Evolutionary conservation across 768 basidiomycete species (phyloP).

Genomic region (Thelephora aurantiotincta): DNA sequence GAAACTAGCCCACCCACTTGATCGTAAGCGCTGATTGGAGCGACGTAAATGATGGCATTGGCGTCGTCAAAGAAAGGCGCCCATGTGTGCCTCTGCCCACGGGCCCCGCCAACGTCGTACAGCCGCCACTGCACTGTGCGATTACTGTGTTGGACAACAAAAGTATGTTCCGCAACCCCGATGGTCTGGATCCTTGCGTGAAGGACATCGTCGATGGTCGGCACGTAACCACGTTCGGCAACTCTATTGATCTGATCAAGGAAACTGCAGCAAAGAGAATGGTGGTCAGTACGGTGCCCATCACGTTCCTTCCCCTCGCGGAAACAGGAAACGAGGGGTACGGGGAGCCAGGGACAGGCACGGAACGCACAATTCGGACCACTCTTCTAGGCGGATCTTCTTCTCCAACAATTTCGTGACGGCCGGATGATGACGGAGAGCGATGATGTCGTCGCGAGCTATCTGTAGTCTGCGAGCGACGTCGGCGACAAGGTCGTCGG

Average conservation of each 20-base stretch:
- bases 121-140: constrained; percentile 68
- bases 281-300: constrained; percentile 7
- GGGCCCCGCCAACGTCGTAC: constrained; percentile 75
- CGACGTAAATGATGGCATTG: constrained; percentile 75
- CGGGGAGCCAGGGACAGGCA: constrained; percentile 1
- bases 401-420: constrained; percentile 59
- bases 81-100: constrained; percentile 69
- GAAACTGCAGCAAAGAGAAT: constrained; percentile 39
- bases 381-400: constrained; percentile 69
- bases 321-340: neutral
- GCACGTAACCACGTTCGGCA: constrained; percentile 52
- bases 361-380: constrained; percentile 70
- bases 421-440: constrained; percentile 59
- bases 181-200: constrained; percentile 87
- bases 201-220: constrained; percentile 78
- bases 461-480: constrained; percentile 44
- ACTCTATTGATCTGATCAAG: constrained; percentile 61
- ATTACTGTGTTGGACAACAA: constrained; percentile 70
- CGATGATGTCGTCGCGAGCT: constrained; percentile 48
- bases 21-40: constrained; percentile 78
- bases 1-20: constrained; percentile 34
- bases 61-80: constrained; percentile 78
- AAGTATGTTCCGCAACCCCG: constrained; percentile 75
- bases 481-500: constrained; percentile 45
- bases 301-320: neutral